Evolutionary conservation across 345 rosid genomes (phyloP).

Genomic region (Gossypium ekmanianum): DNA sequence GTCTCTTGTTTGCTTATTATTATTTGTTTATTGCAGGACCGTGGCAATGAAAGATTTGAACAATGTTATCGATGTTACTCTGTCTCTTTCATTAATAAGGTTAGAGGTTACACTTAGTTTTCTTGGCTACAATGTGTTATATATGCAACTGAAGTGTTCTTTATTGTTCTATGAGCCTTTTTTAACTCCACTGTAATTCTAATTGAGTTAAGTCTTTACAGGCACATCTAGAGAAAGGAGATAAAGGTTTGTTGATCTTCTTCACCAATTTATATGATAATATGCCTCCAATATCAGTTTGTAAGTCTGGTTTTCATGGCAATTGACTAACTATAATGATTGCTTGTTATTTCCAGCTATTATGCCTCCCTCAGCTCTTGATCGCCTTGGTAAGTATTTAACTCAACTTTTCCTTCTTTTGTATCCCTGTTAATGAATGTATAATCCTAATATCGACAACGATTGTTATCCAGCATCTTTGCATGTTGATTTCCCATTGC

Average conservation of each 20-base stretch:
- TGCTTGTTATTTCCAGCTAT: slow-evolving; percentile 39
- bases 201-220: slow-evolving; percentile 26
- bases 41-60: slow-evolving; percentile 27
- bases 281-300: not conserved
- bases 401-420: not conserved
- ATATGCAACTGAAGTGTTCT: no score
- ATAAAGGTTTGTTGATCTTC: slow-evolving; percentile 41
- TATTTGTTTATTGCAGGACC: slow-evolving; percentile 30
- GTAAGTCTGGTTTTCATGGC: not conserved
- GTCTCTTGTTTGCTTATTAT: not conserved
- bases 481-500: slow-evolving; percentile 62
- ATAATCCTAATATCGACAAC: not conserved
- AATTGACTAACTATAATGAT: slow-evolving; percentile 8
- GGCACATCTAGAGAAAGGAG: slow-evolving; percentile 67
- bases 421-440: not conserved
- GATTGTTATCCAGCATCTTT: slow-evolving; percentile 40
- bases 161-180: not conserved
- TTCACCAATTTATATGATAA: not conserved
- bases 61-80: slow-evolving; percentile 61
- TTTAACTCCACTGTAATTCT: not conserved
- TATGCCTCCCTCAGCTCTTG: slow-evolving; percentile 74
- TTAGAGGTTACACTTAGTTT: slow-evolving; percentile 1
- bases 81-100: slow-evolving; percentile 61
- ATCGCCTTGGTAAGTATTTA: slow-evolving; percentile 51
- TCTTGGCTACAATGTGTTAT: no score